Percentiles rank a stretch among this genome's conserved stretches.
These are phyloP conservation scores for Diplocarpon mali DNA, from an alignment of 2,329 filamentous ascomycete genomes.

Conservation along the genomic window DNA sequence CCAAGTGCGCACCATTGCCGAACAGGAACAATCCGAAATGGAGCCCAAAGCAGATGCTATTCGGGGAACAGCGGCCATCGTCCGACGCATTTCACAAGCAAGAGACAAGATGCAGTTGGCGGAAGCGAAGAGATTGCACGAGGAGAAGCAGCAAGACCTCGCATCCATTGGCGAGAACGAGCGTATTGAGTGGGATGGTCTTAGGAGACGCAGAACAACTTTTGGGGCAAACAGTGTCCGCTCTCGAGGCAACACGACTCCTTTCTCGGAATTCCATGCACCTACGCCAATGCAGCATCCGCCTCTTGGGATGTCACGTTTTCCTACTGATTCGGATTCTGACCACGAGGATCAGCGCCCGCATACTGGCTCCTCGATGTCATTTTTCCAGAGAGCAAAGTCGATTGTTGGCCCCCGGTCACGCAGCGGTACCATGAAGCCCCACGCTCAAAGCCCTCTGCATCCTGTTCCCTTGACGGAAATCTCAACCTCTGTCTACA, in stretches of 20 bases:
- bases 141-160: conserved; percentile 67
- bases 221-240: conserved; percentile 28
- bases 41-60: conserved; percentile 96
- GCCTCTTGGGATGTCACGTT: conserved; percentile 77
- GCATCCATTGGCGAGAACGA: conserved; percentile 70
- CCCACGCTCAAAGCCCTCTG: conserved; percentile 41
- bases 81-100: conserved; percentile 67
- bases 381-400: conserved; percentile 37
- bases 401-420: conserved; percentile 20
- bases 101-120: conserved; percentile 69
- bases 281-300: conserved; percentile 43
- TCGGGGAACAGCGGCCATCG: conserved; percentile 77
- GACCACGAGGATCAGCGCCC: conserved; percentile 42
- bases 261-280: conserved; percentile 25
- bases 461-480: conserved; percentile 53
- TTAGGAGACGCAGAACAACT: conserved; percentile 60
- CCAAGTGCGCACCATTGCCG: conserved; percentile 88
- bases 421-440: conserved; percentile 11
- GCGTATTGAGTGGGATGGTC: conserved; percentile 75
- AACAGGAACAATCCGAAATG: conserved; percentile 90
- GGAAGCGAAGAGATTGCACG: conserved; percentile 66
- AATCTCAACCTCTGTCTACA: conserved; percentile 41
- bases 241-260: conserved; percentile 22
- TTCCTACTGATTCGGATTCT: conserved; percentile 58
- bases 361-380: conserved; percentile 41